A percentile compares a stretch with the other conserved stretches of the same genome.
phyloP scores from a whole-genome alignment of 108 stramenopile species.

The Cylindrotheca fusiformis region DNA sequence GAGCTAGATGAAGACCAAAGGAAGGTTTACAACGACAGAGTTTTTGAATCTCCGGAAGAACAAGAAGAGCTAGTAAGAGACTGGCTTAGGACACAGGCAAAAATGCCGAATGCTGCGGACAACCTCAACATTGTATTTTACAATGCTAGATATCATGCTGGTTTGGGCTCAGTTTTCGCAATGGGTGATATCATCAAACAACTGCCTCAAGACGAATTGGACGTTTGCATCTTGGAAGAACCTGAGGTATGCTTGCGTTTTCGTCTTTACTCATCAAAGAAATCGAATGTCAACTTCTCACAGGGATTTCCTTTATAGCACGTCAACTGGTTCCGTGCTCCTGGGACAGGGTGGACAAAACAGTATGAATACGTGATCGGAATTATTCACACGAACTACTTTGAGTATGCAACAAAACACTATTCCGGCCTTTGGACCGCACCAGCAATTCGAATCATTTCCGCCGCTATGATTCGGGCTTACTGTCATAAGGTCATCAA shows the following conservation, averaged over 20 bases:
- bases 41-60: constrained; percentile 52
- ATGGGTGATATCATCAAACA: constrained; percentile 80
- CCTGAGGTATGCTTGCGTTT: constrained; percentile 69
- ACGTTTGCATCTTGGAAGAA: constrained; percentile 85
- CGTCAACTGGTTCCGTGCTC: constrained; percentile 86
- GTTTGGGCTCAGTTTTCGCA: constrained; percentile 67
- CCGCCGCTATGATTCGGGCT: constrained; percentile 81
- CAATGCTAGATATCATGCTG: constrained; percentile 68
- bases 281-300: no score
- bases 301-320: no score
- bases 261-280: not conserved
- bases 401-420: constrained; percentile 44
- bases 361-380: constrained; percentile 84
- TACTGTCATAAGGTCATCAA: constrained; percentile 92
- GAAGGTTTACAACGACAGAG: constrained; percentile 47
- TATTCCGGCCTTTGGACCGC: constrained; percentile 55
- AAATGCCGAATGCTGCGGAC: constrained; percentile 64
- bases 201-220: constrained; percentile 19
- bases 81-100: constrained; percentile 65
- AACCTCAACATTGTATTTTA: constrained; percentile 70
- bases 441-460: constrained; percentile 73
- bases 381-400: constrained; percentile 83
- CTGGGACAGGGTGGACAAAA: constrained; percentile 84
- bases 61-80: constrained; percentile 74
- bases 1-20: constrained; percentile 71